Evolutionary conservation across 2,329 filamentous ascomycete species (phyloP).

Genomic region (Chaetomiaceae sp.): DNA sequence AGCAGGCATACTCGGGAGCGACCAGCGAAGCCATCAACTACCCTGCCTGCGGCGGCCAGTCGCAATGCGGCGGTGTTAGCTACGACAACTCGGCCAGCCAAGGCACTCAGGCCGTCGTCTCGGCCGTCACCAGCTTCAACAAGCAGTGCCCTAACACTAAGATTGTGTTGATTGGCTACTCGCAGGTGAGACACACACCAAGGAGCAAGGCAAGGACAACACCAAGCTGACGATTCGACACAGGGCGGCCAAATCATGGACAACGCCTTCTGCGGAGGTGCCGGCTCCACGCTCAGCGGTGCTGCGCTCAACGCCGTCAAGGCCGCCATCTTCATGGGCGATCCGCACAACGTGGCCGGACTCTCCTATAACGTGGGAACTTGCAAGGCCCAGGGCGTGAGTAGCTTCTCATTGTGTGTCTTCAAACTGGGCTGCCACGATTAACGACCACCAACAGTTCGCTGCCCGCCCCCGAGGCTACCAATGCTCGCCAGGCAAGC

Average conservation of each 20-base stretch:
- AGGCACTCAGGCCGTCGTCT: conserved; percentile 53
- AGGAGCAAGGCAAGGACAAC: no score
- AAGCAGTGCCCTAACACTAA: conserved; percentile 49
- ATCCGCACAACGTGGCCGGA: conserved; percentile 51
- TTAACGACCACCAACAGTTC: conserved; percentile 43
- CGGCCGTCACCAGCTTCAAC: conserved; percentile 53
- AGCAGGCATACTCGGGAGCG: conserved; percentile 41
- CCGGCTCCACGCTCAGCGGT: conserved; percentile 39
- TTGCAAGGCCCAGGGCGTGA: conserved; percentile 50
- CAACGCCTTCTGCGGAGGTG: conserved; percentile 57
- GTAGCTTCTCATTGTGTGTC: no score
- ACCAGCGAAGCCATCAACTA: conserved; percentile 51
- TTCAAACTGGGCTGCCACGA: no score
- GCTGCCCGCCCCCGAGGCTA: conserved; percentile 53
- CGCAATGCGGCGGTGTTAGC: conserved; percentile 50
- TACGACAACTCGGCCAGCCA: conserved; percentile 54
- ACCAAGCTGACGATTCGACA: no score
- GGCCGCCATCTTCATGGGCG: conserved; percentile 59
- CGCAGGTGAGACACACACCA: conserved; percentile 40
- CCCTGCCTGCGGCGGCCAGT: conserved; percentile 57
- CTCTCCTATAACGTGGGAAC: conserved; percentile 56
- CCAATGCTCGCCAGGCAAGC: conserved; percentile 44
- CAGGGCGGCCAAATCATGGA: conserved; percentile 57
- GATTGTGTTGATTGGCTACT: conserved; percentile 57
- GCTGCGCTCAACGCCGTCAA: conserved; percentile 51